A percentile compares a stretch with the other conserved stretches of the same genome.
phyloP scores from a whole-genome alignment of 106 monocot genomes.

The Xerophyta viscosa region DNA sequence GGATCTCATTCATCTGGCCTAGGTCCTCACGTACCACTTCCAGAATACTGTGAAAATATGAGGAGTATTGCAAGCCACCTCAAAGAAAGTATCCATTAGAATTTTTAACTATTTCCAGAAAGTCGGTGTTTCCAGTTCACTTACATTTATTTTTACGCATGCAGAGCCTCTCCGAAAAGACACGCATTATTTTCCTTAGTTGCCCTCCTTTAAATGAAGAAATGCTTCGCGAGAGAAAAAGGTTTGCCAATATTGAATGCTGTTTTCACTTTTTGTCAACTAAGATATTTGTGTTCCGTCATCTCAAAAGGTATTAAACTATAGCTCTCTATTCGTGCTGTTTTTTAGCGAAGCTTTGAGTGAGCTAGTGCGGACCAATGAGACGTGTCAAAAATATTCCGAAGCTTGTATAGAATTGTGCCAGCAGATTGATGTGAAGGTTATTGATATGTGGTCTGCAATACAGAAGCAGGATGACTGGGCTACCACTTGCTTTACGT shows the following conservation, averaged over 20 bases:
- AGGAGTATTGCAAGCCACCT: conserved; percentile 62
- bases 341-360: conserved; percentile 18
- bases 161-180: conserved; percentile 74
- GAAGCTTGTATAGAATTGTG: conserved; percentile 74
- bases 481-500: conserved; percentile 69
- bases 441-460: conserved; percentile 61
- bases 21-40: conserved; percentile 84
- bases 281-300: background rate
- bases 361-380: conserved; percentile 59
- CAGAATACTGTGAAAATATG: conserved; percentile 78
- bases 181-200: conserved; percentile 66
- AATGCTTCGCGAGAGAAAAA: conserved; percentile 20
- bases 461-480: conserved; percentile 66
- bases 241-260: conserved; percentile 13
- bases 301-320: background rate
- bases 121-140: background rate
- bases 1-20: conserved; percentile 67
- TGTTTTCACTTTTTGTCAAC: background rate
- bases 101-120: too few species aligned
- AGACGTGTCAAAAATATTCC: conserved; percentile 50
- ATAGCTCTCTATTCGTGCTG: background rate
- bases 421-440: conserved; percentile 65
- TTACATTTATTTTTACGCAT: background rate
- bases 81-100: conserved; percentile 28
- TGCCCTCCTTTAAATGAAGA: conserved; percentile 85